Evolutionary conservation across 495 filamentous ascomycete genomes (phyloP).

Genomic region (Penicillium coprophilum): DNA sequence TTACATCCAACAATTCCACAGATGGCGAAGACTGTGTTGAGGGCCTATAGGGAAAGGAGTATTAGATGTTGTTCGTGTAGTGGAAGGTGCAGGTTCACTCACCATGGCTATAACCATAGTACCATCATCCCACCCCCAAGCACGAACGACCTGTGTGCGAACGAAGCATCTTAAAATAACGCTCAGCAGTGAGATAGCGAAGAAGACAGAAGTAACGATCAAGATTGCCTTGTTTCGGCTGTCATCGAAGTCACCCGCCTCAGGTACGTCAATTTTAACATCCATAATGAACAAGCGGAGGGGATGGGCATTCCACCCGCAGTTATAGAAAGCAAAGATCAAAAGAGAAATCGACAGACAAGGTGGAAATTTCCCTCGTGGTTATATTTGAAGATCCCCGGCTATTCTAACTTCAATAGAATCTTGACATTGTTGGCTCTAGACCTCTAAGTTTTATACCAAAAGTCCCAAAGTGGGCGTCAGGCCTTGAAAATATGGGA

Average conservation of each 20-base stretch:
- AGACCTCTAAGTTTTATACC: slow-evolving; percentile 8
- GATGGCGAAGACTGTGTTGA: slow-evolving; percentile 31
- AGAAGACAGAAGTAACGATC: slow-evolving; percentile 33
- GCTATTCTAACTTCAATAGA: slow-evolving; percentile 13
- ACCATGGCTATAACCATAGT: slow-evolving; percentile 37
- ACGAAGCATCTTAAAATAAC: slow-evolving; percentile 34
- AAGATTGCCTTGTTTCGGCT: slow-evolving; percentile 29
- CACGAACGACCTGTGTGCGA: slow-evolving; percentile 28
- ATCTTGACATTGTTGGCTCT: slow-evolving; percentile 10
- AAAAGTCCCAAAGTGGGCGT: slow-evolving; percentile 1
- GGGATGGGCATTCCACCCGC: slow-evolving; percentile 16
- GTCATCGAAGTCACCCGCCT: slow-evolving; percentile 17
- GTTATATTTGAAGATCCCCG: slow-evolving; percentile 24
- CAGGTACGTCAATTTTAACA: slow-evolving; percentile 3
- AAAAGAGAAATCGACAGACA: slow-evolving; percentile 1
- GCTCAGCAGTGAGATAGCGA: slow-evolving; percentile 28
- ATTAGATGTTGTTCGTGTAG: not conserved
- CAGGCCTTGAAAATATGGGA: not conserved
- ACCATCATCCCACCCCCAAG: slow-evolving; percentile 38
- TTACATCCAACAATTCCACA: slow-evolving; percentile 32
- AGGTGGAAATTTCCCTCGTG: slow-evolving; percentile 10
- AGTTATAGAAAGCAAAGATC: not conserved
- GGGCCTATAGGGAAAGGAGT: slow-evolving; percentile 6
- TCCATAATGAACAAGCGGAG: slow-evolving; percentile 15
- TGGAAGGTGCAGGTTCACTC: not conserved